phyloP scores from a whole-genome alignment of 2,329 filamentous ascomycete species.

The Aspergillus sp. region DNA sequence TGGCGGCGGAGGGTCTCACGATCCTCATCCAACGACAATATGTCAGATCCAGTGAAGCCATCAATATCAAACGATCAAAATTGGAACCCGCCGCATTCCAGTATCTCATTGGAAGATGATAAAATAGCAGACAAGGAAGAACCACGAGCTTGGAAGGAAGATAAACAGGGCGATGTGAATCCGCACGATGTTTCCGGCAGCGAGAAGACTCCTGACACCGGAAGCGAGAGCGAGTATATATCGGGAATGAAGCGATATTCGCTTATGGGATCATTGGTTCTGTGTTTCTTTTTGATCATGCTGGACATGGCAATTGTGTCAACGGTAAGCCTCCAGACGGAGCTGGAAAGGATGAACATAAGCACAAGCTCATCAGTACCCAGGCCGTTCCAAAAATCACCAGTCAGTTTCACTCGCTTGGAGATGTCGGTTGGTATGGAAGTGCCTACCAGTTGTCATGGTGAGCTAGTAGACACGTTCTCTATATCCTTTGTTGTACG shows the following conservation, averaged over 20 bases:
- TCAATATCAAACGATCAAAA: no score
- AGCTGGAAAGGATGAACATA: background rate
- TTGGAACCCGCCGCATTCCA: no score
- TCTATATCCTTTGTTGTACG: background rate
- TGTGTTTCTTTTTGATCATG: background rate
- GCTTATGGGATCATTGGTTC: background rate
- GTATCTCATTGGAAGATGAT: no score
- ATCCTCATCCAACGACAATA: no score
- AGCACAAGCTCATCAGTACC: background rate
- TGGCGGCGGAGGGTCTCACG: no score
- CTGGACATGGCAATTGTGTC: background rate
- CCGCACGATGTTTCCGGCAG: background rate
- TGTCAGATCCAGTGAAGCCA: no score
- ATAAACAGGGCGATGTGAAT: background rate
- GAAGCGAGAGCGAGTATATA: background rate
- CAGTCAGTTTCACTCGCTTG: background rate
- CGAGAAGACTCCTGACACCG: background rate
- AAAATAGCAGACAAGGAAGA: no score
- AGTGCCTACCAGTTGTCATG: background rate
- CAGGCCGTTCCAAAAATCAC: background rate
- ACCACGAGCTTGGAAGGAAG: no score
- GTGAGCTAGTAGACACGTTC: background rate
- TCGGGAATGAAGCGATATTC: background rate
- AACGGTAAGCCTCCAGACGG: background rate
- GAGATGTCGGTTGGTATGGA: background rate